These are phyloP conservation scores for Cladosporium sp. DNA, from an alignment of 2,329 filamentous ascomycete genomes.

Conservation along the genomic window DNA sequence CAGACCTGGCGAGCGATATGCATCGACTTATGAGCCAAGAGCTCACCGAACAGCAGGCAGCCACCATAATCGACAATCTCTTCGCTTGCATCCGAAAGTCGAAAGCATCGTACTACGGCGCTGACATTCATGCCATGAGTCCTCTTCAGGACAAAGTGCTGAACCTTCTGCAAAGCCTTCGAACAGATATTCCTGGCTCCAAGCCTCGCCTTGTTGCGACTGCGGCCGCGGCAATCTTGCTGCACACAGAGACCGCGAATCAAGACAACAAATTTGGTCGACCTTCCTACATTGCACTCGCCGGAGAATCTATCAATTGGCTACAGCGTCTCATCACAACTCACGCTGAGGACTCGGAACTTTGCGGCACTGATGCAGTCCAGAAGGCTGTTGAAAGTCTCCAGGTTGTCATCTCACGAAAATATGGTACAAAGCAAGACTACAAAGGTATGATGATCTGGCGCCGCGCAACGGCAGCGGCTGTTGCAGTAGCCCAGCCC, in stretches of 20 bases:
- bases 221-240: conserved; percentile 37
- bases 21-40: conserved; percentile 71
- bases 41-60: conserved; percentile 62
- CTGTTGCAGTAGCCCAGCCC: conserved; percentile 66
- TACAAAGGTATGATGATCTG: conserved; percentile 74
- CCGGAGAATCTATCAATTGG: conserved; percentile 75
- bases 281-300: conserved; percentile 85
- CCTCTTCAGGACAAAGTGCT: conserved; percentile 70
- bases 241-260: conserved; percentile 60
- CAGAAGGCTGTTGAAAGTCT: conserved; percentile 66
- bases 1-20: conserved; percentile 71
- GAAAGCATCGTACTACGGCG: conserved; percentile 65
- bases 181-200: conserved; percentile 64
- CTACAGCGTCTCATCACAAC: conserved; percentile 60
- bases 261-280: conserved; percentile 40
- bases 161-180: conserved; percentile 65
- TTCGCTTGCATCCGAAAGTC: conserved; percentile 70
- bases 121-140: conserved; percentile 72
- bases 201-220: conserved; percentile 58
- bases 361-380: conserved; percentile 70
- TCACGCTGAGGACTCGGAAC: conserved; percentile 53
- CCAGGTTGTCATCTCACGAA: conserved; percentile 68
- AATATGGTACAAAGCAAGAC: conserved; percentile 74
- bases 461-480: conserved; percentile 73
- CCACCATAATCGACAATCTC: conserved; percentile 70